These are phyloP conservation scores for Cladophialophora psammophila DNA, from an alignment of 2,329 filamentous ascomycete species.

Conservation along the genomic window DNA sequence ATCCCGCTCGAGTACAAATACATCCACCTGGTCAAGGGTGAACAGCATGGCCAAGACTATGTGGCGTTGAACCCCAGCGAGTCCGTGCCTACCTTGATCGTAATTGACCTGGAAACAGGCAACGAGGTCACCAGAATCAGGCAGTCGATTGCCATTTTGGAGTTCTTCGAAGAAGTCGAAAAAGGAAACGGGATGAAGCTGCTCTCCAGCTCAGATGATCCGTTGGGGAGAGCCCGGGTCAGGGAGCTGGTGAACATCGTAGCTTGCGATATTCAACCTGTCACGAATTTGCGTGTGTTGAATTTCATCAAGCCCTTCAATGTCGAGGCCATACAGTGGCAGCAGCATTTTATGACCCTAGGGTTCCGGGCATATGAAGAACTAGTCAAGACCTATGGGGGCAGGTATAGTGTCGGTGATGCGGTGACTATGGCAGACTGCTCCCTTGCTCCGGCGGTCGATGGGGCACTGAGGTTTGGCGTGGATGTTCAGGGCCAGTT, in stretches of 20 bases:
- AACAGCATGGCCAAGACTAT: conserved; percentile 59
- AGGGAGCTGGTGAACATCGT: conserved; percentile 64
- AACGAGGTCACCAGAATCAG: conserved; percentile 53
- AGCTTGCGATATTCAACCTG: conserved; percentile 65
- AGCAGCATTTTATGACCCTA: conserved; percentile 58
- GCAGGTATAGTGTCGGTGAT: conserved; percentile 64
- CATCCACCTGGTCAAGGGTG: conserved; percentile 63
- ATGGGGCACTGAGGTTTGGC: conserved; percentile 63
- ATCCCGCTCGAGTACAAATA: conserved; percentile 57
- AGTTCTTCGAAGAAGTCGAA: conserved; percentile 67
- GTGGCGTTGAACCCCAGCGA: conserved; percentile 60
- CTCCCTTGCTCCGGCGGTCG: conserved; percentile 64
- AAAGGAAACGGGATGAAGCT: conserved; percentile 50
- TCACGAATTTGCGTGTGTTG: conserved; percentile 65
- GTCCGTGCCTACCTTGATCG: conserved; percentile 63
- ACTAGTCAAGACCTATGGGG: conserved; percentile 48
- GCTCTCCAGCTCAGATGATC: conserved; percentile 55
- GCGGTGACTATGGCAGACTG: conserved; percentile 65
- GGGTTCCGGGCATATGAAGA: conserved; percentile 66
- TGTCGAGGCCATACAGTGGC: conserved; percentile 58
- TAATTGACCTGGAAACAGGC: conserved; percentile 42
- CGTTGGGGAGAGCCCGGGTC: conserved; percentile 57
- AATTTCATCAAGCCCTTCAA: conserved; percentile 57
- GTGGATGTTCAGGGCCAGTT: conserved; percentile 59
- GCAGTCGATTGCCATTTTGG: conserved; percentile 67